Percentiles rank a stretch among this genome's conserved stretches.
Conservation (phyloP, 1,284 basidiomycete genomes). For the Apiotrichum brassicae region DNA sequence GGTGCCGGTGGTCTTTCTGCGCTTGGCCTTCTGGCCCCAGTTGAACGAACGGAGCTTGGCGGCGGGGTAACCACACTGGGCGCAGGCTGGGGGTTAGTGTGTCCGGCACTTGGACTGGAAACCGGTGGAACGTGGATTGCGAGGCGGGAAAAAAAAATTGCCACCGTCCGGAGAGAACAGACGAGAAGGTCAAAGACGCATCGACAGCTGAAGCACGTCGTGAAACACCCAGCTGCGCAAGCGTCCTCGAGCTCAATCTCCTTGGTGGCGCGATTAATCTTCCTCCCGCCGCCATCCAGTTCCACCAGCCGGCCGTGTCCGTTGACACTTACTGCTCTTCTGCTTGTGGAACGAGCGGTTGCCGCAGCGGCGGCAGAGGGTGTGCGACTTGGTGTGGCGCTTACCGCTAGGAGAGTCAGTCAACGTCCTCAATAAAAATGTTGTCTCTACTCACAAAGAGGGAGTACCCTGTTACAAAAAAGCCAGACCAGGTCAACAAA, state of each 20-base stretch:
- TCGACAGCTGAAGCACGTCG: too few relatives aligned
- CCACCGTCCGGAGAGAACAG: too few relatives aligned
- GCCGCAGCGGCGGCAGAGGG: slow-evolving; percentile 91
- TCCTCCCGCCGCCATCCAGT: too few relatives aligned
- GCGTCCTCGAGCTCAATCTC: background rate
- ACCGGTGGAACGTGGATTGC: background rate
- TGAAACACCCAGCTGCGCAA: background rate
- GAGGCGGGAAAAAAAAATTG: too few relatives aligned
- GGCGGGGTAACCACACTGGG: slow-evolving; percentile 91
- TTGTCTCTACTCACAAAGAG: slow-evolving; percentile 61
- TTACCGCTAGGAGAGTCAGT: slow-evolving; percentile 79
- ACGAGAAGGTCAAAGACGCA: too few relatives aligned
- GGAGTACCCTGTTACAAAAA: slow-evolving; percentile 64
- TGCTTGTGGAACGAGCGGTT: slow-evolving; percentile 91
- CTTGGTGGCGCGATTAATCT: too few relatives aligned
- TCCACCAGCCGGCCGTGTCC: background rate
- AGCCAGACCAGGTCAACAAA: slow-evolving; percentile 59
- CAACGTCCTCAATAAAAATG: too few relatives aligned
- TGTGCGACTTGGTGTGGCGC: slow-evolving; percentile 97
- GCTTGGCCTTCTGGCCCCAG: slow-evolving; percentile 98
- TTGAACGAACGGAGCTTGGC: slow-evolving; percentile 94
- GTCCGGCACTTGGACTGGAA: background rate
- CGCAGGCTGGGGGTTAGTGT: slow-evolving; percentile 60
- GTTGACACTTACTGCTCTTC: slow-evolving; percentile 72
- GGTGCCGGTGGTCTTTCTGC: slow-evolving; percentile 95